A percentile compares a stretch with the other conserved stretches of the same genome.
Conservation (phyloP, 805 yeast species). For the Candida manassasensis region DNA sequence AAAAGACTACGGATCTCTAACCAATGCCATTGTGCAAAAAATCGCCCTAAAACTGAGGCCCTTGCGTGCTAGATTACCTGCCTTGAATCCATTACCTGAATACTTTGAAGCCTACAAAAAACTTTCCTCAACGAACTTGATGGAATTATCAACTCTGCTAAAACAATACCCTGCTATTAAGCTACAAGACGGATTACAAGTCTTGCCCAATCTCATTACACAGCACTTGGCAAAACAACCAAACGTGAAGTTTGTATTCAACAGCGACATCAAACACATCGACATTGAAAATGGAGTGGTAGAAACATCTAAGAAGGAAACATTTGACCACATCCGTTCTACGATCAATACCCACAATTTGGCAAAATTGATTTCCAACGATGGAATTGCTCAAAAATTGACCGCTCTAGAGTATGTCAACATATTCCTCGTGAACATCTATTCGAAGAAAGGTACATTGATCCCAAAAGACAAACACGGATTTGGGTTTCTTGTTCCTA, state of each 20-base stretch:
- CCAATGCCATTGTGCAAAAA: constrained; percentile 31
- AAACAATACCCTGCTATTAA: constrained; percentile 59
- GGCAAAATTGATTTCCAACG: constrained; percentile 23
- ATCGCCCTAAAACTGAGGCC: not conserved
- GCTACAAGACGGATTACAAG: constrained; percentile 52
- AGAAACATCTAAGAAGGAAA: constrained; percentile 10
- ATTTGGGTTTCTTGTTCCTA: constrained; percentile 86
- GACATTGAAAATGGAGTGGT: constrained; percentile 14
- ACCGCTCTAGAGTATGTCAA: constrained; percentile 34
- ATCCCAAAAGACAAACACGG: constrained; percentile 47
- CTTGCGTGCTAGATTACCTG: not conserved
- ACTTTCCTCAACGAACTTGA: constrained; percentile 26
- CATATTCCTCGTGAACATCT: constrained; percentile 67
- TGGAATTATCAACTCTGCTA: constrained; percentile 30
- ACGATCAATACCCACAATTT: constrained; percentile 48
- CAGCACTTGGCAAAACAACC: constrained; percentile 29
- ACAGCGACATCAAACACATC: constrained; percentile 19
- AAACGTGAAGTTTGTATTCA: constrained; percentile 39
- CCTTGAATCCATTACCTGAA: constrained; percentile 2
- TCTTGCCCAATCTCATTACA: constrained; percentile 43
- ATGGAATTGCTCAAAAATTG: constrained; percentile 15
- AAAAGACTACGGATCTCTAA: constrained; percentile 51
- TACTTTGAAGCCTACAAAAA: not conserved
- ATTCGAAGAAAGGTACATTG: constrained; percentile 34
- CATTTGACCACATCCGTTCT: constrained; percentile 55